phyloP scores from a whole-genome alignment of 129 eudicot species.

The Tanacetum coccineum region DNA sequence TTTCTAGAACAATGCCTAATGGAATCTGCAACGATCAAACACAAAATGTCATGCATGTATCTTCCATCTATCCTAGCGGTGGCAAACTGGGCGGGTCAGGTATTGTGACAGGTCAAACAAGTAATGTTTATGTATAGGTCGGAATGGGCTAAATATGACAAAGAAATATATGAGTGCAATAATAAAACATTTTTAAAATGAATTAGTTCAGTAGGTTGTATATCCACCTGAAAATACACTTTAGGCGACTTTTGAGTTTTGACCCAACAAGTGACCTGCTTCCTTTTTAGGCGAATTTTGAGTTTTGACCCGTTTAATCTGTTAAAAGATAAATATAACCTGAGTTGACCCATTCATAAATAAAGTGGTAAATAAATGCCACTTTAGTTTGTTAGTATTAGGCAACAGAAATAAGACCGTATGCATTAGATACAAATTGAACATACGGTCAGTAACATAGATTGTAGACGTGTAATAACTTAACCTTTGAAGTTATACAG shows the following conservation, averaged over 20 bases:
- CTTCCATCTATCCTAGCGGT: not conserved
- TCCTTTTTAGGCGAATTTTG: too few species aligned
- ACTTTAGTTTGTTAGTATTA: not conserved
- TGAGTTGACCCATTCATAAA: not conserved
- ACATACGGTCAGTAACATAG: not conserved
- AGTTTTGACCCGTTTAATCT: not conserved
- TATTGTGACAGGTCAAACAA: too few species aligned
- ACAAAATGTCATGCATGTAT: not conserved
- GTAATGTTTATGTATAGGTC: too few species aligned
- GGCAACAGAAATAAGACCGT: not conserved
- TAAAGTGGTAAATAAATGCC: not conserved
- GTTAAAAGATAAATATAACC: not conserved
- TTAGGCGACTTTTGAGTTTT: not conserved
- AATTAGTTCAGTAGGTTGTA: not conserved
- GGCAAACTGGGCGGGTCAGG: too few species aligned
- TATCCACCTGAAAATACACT: not conserved
- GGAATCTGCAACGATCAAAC: constrained; percentile 58
- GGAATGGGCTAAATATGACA: too few species aligned
- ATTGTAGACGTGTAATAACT: not conserved
- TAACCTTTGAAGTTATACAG: constrained; percentile 95
- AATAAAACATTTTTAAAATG: not conserved
- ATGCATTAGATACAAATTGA: not conserved
- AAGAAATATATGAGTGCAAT: too few species aligned
- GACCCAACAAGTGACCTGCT: not conserved
- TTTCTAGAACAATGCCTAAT: constrained; percentile 83